phyloP scores from a whole-genome alignment of 2,329 filamentous ascomycete genomes.

The Aspergillus sojae region DNA sequence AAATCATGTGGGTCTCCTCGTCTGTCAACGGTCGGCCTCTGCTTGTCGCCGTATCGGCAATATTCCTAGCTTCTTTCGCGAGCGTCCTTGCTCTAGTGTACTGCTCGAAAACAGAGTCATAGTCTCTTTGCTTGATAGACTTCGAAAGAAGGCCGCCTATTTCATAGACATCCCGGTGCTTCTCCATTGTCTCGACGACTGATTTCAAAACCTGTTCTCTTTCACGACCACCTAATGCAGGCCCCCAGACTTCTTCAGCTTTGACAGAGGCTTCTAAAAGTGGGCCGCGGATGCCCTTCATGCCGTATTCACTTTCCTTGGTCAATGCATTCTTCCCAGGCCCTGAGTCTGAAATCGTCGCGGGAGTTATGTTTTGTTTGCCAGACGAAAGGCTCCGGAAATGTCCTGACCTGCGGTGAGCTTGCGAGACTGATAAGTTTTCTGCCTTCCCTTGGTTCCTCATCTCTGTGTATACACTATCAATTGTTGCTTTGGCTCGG shows the following conservation, averaged over 20 bases:
- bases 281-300: slow-evolving; percentile 83
- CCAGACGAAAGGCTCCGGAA: slow-evolving; percentile 59
- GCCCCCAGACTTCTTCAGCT: slow-evolving; percentile 96
- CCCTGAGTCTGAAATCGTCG: slow-evolving; percentile 49
- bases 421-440: slow-evolving; percentile 40
- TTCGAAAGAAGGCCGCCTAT: slow-evolving; percentile 76
- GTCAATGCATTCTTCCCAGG: slow-evolving; percentile 85
- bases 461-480: slow-evolving; percentile 99
- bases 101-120: slow-evolving; percentile 83
- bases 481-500: slow-evolving; percentile 93
- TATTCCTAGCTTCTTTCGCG: slow-evolving; percentile 72
- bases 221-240: slow-evolving; percentile 85
- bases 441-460: slow-evolving; percentile 65
- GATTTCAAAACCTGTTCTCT: slow-evolving; percentile 85
- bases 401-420: slow-evolving; percentile 64
- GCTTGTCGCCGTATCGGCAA: slow-evolving; percentile 62
- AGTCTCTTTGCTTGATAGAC: slow-evolving; percentile 87
- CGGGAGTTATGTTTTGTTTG: slow-evolving; percentile 43
- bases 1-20: slow-evolving; percentile 78
- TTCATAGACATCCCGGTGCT: slow-evolving; percentile 80
- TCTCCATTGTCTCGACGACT: slow-evolving; percentile 74
- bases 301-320: slow-evolving; percentile 91
- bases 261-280: slow-evolving; percentile 89
- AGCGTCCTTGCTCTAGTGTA: slow-evolving; percentile 82
- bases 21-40: slow-evolving; percentile 66